Conservation (phyloP, 2,329 filamentous ascomycete species). For the Fusarium setosum region DNA sequence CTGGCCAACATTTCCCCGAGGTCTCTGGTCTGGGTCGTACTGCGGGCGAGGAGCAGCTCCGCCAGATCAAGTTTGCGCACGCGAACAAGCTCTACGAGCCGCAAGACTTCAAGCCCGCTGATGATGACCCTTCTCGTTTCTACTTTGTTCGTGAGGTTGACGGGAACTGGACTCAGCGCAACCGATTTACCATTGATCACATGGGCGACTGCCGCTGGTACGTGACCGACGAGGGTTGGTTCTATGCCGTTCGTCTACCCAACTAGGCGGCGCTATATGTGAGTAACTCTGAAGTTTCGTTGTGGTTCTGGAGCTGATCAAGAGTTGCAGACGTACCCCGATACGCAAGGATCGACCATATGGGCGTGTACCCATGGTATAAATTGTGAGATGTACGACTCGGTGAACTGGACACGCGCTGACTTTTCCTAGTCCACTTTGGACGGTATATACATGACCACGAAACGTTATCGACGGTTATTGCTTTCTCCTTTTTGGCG, state of each 20-base stretch:
- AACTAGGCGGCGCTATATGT: constrained; percentile 39
- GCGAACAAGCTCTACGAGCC: constrained; percentile 64
- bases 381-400: constrained; percentile 2
- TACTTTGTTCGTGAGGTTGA: constrained; percentile 72
- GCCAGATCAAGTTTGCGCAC: constrained; percentile 61
- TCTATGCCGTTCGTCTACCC: constrained; percentile 69
- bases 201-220: constrained; percentile 70
- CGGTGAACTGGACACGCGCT: neutral
- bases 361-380: neutral
- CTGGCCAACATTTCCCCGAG: constrained; percentile 55
- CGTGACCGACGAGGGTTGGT: constrained; percentile 65
- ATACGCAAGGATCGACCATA: constrained; percentile 2
- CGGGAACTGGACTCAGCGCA: constrained; percentile 69
- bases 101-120: constrained; percentile 72
- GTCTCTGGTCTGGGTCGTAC: constrained; percentile 65
- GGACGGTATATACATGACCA: neutral
- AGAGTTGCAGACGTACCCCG: constrained; percentile 9
- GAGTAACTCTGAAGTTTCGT: constrained; percentile 1
- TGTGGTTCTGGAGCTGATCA: constrained; percentile 11
- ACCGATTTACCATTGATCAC: constrained; percentile 69
- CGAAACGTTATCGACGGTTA: neutral
- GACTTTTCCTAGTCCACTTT: constrained; percentile 10
- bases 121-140: constrained; percentile 69
- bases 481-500: neutral
- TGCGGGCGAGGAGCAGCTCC: constrained; percentile 57